phyloP scores from a whole-genome alignment of 2,329 filamentous ascomycete genomes.

The Aspergillus sp. region DNA sequence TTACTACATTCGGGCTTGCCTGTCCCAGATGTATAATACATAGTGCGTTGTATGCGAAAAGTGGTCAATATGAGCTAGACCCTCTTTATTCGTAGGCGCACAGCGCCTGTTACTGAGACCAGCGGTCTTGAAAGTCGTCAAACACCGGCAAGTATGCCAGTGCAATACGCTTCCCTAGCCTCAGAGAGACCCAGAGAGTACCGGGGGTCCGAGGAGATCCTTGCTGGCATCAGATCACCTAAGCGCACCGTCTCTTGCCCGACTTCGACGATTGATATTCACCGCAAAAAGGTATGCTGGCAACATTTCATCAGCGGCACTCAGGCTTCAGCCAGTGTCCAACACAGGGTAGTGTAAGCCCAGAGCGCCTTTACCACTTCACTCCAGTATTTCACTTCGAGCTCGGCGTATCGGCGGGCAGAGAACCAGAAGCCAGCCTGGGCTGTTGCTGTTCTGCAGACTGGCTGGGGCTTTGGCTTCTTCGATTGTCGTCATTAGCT shows the following conservation, averaged over 20 bases:
- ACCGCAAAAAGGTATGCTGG: background rate
- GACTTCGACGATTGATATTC: background rate
- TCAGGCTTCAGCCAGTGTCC: background rate
- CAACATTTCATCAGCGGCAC: background rate
- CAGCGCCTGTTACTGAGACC: background rate
- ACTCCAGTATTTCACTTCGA: background rate
- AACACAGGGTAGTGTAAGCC: background rate
- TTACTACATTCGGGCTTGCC: conserved; percentile 2
- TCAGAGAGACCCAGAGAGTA: background rate
- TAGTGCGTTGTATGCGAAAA: conserved; percentile 1
- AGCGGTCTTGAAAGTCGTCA: background rate
- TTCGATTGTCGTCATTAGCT: background rate
- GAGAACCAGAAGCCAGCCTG: background rate
- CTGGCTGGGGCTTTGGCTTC: background rate
- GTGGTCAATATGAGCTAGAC: background rate
- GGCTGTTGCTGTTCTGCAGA: background rate
- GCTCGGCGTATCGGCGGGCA: background rate
- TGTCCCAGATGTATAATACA: conserved; percentile 10
- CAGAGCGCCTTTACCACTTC: background rate
- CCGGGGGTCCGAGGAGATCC: background rate
- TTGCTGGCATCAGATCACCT: background rate
- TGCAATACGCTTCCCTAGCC: background rate
- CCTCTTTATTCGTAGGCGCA: background rate
- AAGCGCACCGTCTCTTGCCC: background rate
- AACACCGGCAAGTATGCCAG: background rate